Evolutionary conservation across 202 grass and related monocot genomes (phyloP).

Genomic region (Saccharum hybrid): DNA sequence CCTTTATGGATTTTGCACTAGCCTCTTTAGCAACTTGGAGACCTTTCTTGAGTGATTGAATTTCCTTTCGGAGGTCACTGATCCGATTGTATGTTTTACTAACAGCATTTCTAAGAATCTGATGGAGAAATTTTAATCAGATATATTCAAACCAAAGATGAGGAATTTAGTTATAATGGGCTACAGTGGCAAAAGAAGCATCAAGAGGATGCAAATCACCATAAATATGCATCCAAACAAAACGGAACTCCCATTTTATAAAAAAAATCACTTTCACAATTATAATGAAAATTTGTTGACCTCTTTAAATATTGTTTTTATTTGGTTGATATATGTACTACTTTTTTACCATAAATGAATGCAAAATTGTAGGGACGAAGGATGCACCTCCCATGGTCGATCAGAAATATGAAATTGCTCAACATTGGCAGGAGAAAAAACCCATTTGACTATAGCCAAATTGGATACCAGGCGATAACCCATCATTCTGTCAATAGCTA

Average conservation of each 20-base stretch:
- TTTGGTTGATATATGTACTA: conserved; percentile 22
- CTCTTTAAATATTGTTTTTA: conserved; percentile 17
- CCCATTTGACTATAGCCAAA: conserved; percentile 94
- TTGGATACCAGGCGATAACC: conserved; percentile 88
- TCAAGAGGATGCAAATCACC: conserved; percentile 9
- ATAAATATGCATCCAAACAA: conserved; percentile 30
- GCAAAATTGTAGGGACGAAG: conserved; percentile 30
- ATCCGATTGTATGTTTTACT: conserved; percentile 97
- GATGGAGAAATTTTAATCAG: conserved; percentile 39
- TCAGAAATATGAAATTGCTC: conserved; percentile 96
- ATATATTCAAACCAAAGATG: conserved; percentile 15
- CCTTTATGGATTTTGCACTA: conserved; percentile 57
- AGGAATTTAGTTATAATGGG: neutral
- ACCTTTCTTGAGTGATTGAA: conserved; percentile 68
- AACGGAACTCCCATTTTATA: conserved; percentile 16
- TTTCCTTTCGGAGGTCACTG: conserved; percentile 89
- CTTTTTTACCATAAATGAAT: neutral
- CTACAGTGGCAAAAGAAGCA: conserved; percentile 16
- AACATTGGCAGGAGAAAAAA: conserved; percentile 77
- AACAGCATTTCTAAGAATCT: conserved; percentile 97
- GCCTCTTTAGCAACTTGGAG: conserved; percentile 68
- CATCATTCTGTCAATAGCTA: conserved; percentile 99
- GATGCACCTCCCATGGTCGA: conserved; percentile 90
- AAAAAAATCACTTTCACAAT: neutral
- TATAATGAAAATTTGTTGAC: neutral